phyloP scores from a whole-genome alignment of 371 early-diverging fungal genomes.

The Circinella umbellata region DNA sequence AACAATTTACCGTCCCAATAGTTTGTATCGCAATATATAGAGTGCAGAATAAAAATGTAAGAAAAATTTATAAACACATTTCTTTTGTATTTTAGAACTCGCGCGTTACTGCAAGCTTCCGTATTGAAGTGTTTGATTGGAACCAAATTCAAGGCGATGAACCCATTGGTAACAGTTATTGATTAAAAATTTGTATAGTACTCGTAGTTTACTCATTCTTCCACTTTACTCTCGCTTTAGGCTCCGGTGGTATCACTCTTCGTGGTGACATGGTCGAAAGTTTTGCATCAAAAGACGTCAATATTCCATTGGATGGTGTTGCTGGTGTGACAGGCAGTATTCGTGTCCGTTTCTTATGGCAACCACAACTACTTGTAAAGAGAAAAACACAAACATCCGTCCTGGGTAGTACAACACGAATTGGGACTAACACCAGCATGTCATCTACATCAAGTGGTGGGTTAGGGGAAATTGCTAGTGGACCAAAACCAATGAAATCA shows the following conservation, averaged over 20 bases:
- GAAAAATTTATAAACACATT: too few species aligned
- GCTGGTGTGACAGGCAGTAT: conserved; percentile 40
- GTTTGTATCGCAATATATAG: conserved; percentile 35
- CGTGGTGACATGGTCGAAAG: conserved; percentile 49
- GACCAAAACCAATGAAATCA: conserved; percentile 6
- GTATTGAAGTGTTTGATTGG: conserved; percentile 84
- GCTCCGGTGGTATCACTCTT: conserved; percentile 48
- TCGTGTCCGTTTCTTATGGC: conserved; percentile 47
- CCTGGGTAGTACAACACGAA: conserved; percentile 20
- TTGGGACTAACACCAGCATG: conserved; percentile 15
- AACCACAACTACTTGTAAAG: conserved; percentile 44
- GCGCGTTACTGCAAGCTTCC: conserved; percentile 61
- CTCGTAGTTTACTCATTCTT: too few species aligned
- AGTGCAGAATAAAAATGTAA: background rate
- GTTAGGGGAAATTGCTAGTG: background rate
- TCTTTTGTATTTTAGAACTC: conserved; percentile 38
- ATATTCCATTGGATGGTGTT: conserved; percentile 46
- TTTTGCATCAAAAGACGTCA: conserved; percentile 36
- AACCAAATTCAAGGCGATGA: conserved; percentile 71
- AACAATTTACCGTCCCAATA: conserved; percentile 73
- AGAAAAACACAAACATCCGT: conserved; percentile 46
- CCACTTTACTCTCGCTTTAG: conserved; percentile 7
- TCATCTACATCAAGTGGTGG: conserved; percentile 10
- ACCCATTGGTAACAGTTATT: conserved; percentile 51
- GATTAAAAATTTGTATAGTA: too few species aligned